Evolutionary conservation across 2,329 filamentous ascomycete species (phyloP), one percentile per base, ranked within the genome.

Genomic region (Colletotrichum sp.): DNA sequence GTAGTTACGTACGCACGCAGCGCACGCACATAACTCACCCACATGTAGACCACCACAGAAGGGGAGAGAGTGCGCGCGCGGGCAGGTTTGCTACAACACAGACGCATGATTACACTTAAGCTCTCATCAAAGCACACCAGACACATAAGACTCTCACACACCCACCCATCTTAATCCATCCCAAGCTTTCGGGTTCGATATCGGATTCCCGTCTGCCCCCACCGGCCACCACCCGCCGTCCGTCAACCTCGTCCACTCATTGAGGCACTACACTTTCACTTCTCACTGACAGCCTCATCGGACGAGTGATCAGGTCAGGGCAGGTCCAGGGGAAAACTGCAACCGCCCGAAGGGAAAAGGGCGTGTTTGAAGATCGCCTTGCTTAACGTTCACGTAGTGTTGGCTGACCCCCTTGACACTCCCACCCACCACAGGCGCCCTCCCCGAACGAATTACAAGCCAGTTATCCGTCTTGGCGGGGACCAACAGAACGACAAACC

Each of bases 141-240:
- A 52, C 43, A 52, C n/a, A 52, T 52, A 52, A 52, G 43, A 52
- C 43, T 52, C n/a, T 26, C 30, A 71, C 68, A 12, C 58, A n/a
- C 12, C 43, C 57, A 63, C 57, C 36, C 34, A 26, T 28, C 34
- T 64, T 64, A 34, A 38, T 38, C 61, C 71, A 55, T 73, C 66
- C 48, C 63, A 72, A 75, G n/a, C 63, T 57, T 75, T 67, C 69
- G 32, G 69, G 55, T 60, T 75, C 55, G 63, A 72, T 67, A 57
- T 75, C 55, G 68, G 69, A 72, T 63, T 67, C 38, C 67, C 38
- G 55, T 21, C n/a, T 55, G 30, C 21, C 58, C 26, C 24, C n/a
- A 13, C 43, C 8, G 28, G 24, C 34, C n/a, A 30, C 24, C 13
- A 7, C 28, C 7, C 26, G 16, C 52, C n/a, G 24, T 24, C 24